Percentiles rank a stretch among this genome's conserved stretches.
Evolutionary conservation across 192 early-diverging fungal genomes (phyloP).

Genomic region (Coemansia sp.): DNA sequence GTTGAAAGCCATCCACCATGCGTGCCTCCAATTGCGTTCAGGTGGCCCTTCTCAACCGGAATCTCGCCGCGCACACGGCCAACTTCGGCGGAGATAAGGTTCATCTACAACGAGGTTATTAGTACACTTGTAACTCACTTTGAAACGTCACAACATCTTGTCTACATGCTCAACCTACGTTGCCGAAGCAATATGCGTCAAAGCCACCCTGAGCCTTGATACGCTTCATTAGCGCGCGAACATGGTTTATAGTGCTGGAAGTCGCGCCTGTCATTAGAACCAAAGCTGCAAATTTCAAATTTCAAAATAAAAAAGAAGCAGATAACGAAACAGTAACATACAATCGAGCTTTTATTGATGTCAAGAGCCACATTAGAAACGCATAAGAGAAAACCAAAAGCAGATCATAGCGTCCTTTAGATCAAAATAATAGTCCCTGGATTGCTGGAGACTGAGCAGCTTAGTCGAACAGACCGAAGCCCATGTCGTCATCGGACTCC

Average conservation of each 20-base stretch:
- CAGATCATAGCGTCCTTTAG: constrained; percentile 51
- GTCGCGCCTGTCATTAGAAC: constrained; percentile 1
- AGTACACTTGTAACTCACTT: neutral
- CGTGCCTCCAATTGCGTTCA: constrained; percentile 43
- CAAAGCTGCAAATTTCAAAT: neutral
- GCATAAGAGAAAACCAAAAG: neutral
- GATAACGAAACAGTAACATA: too few relatives aligned
- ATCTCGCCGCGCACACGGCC: constrained; percentile 39
- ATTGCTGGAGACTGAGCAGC: constrained; percentile 1
- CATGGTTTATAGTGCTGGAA: constrained; percentile 10
- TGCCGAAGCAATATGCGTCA: constrained; percentile 29
- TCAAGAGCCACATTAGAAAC: too few relatives aligned
- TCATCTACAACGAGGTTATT: constrained; percentile 13
- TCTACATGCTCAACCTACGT: constrained; percentile 9
- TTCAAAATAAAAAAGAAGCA: neutral
- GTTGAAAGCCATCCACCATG: constrained; percentile 56
- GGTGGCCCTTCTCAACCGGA: constrained; percentile 17
- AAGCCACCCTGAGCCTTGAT: constrained; percentile 22
- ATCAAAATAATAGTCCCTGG: constrained; percentile 41
- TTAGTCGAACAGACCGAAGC: constrained; percentile 64
- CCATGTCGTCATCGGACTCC: constrained; percentile 77
- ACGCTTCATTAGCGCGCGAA: constrained; percentile 12
- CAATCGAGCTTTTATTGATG: too few relatives aligned
- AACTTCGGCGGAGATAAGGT: constrained; percentile 31
- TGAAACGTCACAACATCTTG: neutral